Base-by-base conservation (phyloP, 2,329 filamentous ascomycete genomes). In the Hypoxylon sp. region DNA sequence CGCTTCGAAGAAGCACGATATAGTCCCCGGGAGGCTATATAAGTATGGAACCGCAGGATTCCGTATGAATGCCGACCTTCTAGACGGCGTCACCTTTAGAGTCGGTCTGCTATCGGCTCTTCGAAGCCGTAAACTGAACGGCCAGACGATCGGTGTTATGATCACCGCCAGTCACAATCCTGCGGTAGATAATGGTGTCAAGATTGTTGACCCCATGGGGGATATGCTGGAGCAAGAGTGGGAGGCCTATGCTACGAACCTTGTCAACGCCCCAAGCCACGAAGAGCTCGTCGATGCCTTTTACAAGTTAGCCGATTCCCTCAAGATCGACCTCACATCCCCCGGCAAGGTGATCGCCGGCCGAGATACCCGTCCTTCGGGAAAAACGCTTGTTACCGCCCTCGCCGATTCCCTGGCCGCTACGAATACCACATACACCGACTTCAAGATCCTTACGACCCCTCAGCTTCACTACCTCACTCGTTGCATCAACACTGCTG, bases 381-480 rank as follows among this genome's bases (percentile, higher is more conserved):
- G 94, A 42, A 89, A 90, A 63, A 87, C 84, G 50, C 86, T 99
- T 17, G 89, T 92, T 20, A 79, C 82, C 27, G 89, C 92, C 52
- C 82, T 97, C 38, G 82, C 86, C 51, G 88, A 90, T 67, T 90
- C 90, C 12, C 78, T 97, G 59, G 85, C 87, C 54, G 90, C 90
- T 41, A 87, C 88, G 35, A 82, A 83, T 47, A 84, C 88, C 45
- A 84, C 90, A 54, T 87, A 84, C 68, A 84, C 84, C 67, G 93
- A 97, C 77, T 93, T 87, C 76, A 94, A 93, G 73, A 87, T 92
- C 69, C 79, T 97, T 66, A 97, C 94, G 8, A 99, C 94, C 3
- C 94, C 94, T n/a, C 94, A 97, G 75, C 82, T 99, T 51, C 94
- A 99, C 77, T 99, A 99, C 74, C 80, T 97, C 59, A 93, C 93